Evolutionary conservation across 139 green algal species (phyloP).

Genomic region (Haematococcus sp.): DNA sequence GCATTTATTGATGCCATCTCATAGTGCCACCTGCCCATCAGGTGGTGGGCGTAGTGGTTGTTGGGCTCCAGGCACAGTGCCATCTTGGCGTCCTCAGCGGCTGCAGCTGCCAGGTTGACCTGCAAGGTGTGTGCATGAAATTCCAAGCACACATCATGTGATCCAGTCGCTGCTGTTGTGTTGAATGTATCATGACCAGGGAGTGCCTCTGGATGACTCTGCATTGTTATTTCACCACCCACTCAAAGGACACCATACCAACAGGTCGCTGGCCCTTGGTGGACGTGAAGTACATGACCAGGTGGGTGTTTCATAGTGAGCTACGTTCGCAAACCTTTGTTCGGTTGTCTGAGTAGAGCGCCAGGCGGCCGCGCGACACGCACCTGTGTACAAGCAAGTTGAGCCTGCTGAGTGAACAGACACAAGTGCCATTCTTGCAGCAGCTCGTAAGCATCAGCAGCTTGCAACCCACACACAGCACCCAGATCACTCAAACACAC

Average conservation of each 20-base stretch:
- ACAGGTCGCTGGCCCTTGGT: too few species aligned
- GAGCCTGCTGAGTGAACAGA: too few species aligned
- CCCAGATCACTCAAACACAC: too few species aligned
- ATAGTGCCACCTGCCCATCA: slow-evolving; percentile 64
- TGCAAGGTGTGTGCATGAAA: slow-evolving; percentile 14
- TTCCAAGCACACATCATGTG: background rate
- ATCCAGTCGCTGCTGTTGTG: background rate
- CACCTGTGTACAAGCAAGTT: too few species aligned
- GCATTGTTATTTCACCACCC: too few species aligned
- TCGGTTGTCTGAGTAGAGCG: slow-evolving; percentile 67
- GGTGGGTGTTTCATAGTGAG: background rate
- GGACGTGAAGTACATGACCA: background rate
- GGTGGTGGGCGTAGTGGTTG: slow-evolving; percentile 72
- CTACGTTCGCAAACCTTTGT: slow-evolving; percentile 42
- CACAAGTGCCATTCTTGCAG: too few species aligned
- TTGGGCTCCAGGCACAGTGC: slow-evolving; percentile 52
- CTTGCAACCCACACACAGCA: too few species aligned
- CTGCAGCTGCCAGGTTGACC: slow-evolving; percentile 59
- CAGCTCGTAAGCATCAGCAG: too few species aligned
- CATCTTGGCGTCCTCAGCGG: slow-evolving; percentile 41
- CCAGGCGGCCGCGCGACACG: slow-evolving; percentile 67
- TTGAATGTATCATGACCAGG: background rate
- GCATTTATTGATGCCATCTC: slow-evolving; percentile 24
- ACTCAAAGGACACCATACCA: too few species aligned
- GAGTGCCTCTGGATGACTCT: background rate